A percentile compares a stretch with the other conserved stretches of the same genome.
phyloP scores from a whole-genome alignment of 495 filamentous ascomycete species.

The Trichocladium uniseriatum region DNA sequence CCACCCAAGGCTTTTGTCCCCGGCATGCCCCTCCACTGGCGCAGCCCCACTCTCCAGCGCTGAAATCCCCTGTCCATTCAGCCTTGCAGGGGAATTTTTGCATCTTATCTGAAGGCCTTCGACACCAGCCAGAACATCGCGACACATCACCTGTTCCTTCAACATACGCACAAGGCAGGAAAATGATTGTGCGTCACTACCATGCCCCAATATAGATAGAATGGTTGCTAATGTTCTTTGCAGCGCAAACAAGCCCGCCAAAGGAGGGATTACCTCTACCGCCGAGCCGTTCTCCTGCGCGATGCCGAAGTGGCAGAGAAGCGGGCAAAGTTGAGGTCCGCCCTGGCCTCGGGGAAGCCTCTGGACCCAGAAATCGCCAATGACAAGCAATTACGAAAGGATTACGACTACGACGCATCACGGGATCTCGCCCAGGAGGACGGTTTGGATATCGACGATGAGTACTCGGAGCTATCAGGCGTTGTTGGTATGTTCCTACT shows the following conservation, averaged over 20 bases:
- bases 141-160: neutral
- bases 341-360: slow-evolving; percentile 71
- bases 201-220: too few species aligned
- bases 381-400: slow-evolving; percentile 73
- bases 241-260: slow-evolving; percentile 69
- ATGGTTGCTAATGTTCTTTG: neutral
- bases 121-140: neutral
- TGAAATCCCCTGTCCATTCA: slow-evolving; percentile 4
- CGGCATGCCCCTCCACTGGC: neutral
- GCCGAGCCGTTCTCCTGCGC: slow-evolving; percentile 56
- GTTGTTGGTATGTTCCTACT: slow-evolving; percentile 16
- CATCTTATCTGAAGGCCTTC: neutral
- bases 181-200: slow-evolving; percentile 1
- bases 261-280: slow-evolving; percentile 91
- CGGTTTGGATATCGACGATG: slow-evolving; percentile 78
- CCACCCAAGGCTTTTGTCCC: neutral
- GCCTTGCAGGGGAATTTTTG: slow-evolving; percentile 13
- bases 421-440: slow-evolving; percentile 53
- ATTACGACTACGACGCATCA: slow-evolving; percentile 91
- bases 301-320: slow-evolving; percentile 91
- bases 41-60: neutral
- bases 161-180: neutral
- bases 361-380: slow-evolving; percentile 81
- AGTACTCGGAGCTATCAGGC: slow-evolving; percentile 37
- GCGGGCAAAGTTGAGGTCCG: slow-evolving; percentile 73